Evolutionary conservation across 257 asterid species (phyloP).

Genomic region (Penstemon barbatus): DNA sequence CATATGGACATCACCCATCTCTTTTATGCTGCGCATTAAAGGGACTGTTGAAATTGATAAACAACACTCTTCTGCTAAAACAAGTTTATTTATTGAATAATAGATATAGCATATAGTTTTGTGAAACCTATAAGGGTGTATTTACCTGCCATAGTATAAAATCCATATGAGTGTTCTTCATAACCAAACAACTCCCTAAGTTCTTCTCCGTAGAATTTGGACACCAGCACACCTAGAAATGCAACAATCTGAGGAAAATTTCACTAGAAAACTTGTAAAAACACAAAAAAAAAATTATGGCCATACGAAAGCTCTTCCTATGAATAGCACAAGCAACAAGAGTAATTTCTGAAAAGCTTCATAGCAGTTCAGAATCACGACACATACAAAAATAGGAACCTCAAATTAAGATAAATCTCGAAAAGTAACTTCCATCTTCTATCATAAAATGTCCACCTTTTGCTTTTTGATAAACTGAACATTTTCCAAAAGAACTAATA

Average conservation of each 20-base stretch:
- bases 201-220: slow-evolving; percentile 94
- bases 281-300: background rate
- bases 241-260: slow-evolving; percentile 80
- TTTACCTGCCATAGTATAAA: slow-evolving; percentile 95
- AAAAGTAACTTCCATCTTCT: background rate
- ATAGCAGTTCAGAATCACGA: slow-evolving; percentile 3
- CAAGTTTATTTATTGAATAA: background rate
- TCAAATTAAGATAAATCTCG: slow-evolving; percentile 12
- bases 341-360: slow-evolving; percentile 1
- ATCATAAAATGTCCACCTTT: background rate
- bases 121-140: slow-evolving; percentile 21
- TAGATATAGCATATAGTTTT: background rate
- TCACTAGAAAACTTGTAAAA: slow-evolving; percentile 30
- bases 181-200: slow-evolving; percentile 98
- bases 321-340: slow-evolving; percentile 4
- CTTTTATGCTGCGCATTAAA: slow-evolving; percentile 7
- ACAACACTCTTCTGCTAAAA: background rate
- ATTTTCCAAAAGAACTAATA: too few relatives aligned
- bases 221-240: slow-evolving; percentile 88
- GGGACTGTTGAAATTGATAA: background rate
- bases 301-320: slow-evolving; percentile 18
- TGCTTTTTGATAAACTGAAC: background rate
- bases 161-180: slow-evolving; percentile 96
- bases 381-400: background rate
- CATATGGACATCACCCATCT: slow-evolving; percentile 4